These are phyloP conservation scores for Lumnitzera racemosa DNA, from an alignment of 345 rosid genomes.

Conservation along the genomic window DNA sequence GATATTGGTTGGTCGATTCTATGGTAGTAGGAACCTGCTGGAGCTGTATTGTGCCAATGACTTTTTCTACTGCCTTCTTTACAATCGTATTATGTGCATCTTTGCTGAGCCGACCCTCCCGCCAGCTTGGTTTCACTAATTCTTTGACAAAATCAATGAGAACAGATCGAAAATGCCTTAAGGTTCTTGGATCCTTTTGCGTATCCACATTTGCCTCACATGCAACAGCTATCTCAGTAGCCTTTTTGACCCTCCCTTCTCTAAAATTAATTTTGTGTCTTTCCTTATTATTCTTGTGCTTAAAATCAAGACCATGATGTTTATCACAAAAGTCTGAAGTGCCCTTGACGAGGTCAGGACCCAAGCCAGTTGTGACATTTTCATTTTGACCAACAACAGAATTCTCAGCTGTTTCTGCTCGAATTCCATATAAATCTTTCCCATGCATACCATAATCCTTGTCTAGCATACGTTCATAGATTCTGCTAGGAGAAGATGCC, in stretches of 20 bases:
- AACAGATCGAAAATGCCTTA: slow-evolving; percentile 49
- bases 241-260: slow-evolving; percentile 24
- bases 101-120: slow-evolving; percentile 71
- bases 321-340: slow-evolving; percentile 24
- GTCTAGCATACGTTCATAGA: slow-evolving; percentile 26
- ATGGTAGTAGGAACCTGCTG: slow-evolving; percentile 50
- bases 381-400: slow-evolving; percentile 37
- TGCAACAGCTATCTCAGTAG: slow-evolving; percentile 32
- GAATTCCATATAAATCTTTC: slow-evolving; percentile 24
- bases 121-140: slow-evolving; percentile 77
- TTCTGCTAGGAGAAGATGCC: slow-evolving; percentile 29
- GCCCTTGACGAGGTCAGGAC: slow-evolving; percentile 25
- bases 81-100: slow-evolving; percentile 74
- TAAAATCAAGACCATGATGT: slow-evolving; percentile 23
- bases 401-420: slow-evolving; percentile 35
- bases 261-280: slow-evolving; percentile 29
- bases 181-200: slow-evolving; percentile 40
- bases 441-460: slow-evolving; percentile 21
- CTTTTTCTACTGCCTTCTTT: slow-evolving; percentile 67
- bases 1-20: slow-evolving; percentile 50
- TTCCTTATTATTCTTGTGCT: slow-evolving; percentile 31
- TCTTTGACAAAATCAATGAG: slow-evolving; percentile 65
- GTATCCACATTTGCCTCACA: slow-evolving; percentile 36
- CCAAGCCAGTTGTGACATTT: slow-evolving; percentile 29
- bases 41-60: slow-evolving; percentile 48